These are phyloP conservation scores for Phytophthora ohioensis DNA, from an alignment of 352 stramenopile species.

Conservation along the genomic window DNA sequence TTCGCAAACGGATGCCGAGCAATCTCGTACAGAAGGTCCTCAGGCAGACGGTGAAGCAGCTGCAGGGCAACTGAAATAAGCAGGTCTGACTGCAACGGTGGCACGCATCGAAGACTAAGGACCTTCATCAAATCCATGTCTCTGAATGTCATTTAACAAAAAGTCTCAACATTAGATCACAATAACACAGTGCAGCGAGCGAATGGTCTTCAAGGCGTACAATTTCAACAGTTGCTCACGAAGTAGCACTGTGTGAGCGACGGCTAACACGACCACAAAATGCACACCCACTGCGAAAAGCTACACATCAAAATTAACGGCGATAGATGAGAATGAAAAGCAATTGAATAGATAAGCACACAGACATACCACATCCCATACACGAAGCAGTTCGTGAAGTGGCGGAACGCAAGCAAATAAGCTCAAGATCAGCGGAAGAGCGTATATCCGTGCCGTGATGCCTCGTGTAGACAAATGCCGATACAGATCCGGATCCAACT, in stretches of 20 bases:
- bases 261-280: conserved; percentile 91
- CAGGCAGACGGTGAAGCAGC: conserved; percentile 86
- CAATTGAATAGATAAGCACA: background rate
- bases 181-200: background rate
- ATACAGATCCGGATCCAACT: conserved; percentile 87
- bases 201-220: conserved; percentile 41
- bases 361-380: conserved; percentile 90
- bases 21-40: conserved; percentile 89
- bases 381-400: conserved; percentile 85
- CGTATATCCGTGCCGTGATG: conserved; percentile 90
- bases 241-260: conserved; percentile 90
- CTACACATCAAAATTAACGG: conserved; percentile 39
- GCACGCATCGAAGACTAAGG: conserved; percentile 83
- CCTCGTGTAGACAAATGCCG: conserved; percentile 74
- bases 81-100: conserved; percentile 82
- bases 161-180: conserved; percentile 3
- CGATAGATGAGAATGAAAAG: background rate
- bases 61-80: conserved; percentile 88
- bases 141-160: conserved; percentile 36
- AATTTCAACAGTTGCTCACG: conserved; percentile 84
- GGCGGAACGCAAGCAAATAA: conserved; percentile 92
- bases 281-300: conserved; percentile 93
- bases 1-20: conserved; percentile 83
- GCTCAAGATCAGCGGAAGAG: conserved; percentile 88
- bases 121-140: conserved; percentile 92